phyloP scores from a whole-genome alignment of 2,329 filamentous ascomycete genomes.

The Teratosphaeria zuluensis region DNA sequence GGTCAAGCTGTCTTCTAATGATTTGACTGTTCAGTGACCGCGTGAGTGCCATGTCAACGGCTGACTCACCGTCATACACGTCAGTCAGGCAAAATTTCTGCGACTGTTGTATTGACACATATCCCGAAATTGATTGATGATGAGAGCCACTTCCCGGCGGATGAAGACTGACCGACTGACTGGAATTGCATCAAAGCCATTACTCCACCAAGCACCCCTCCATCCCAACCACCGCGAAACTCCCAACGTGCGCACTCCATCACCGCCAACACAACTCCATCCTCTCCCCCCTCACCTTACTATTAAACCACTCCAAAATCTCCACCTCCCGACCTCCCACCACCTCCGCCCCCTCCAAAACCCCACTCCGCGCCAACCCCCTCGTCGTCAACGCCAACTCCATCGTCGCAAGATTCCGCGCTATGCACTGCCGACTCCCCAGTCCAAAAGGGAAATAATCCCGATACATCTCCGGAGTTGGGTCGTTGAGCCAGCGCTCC shows the following conservation, averaged over 20 bases:
- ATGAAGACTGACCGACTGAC: too few species aligned
- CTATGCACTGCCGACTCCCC: constrained; percentile 41
- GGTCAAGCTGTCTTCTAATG: too few species aligned
- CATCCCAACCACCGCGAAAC: too few species aligned
- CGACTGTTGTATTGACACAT: too few species aligned
- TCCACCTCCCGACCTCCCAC: constrained; percentile 33
- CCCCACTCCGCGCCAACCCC: constrained; percentile 33
- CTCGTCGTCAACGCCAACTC: constrained; percentile 37
- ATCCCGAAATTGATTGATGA: too few species aligned
- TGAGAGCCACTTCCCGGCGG: too few species aligned
- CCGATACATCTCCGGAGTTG: constrained; percentile 30
- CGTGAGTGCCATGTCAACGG: too few species aligned
- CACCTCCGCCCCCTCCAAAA: constrained; percentile 35
- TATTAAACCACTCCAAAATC: constrained; percentile 50
- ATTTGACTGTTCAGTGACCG: too few species aligned
- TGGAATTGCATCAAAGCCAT: too few species aligned
- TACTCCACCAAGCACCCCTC: too few species aligned
- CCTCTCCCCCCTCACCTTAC: constrained; percentile 40
- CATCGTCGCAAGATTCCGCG: constrained; percentile 37
- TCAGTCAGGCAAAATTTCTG: too few species aligned
- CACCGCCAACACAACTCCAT: constrained; percentile 31
- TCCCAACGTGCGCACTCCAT: not conserved
- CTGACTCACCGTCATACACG: too few species aligned
- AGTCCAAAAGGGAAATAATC: constrained; percentile 42
- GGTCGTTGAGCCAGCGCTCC: constrained; percentile 37